Conservation (phyloP, 768 basidiomycete species). For the Pisolithus sp. region DNA sequence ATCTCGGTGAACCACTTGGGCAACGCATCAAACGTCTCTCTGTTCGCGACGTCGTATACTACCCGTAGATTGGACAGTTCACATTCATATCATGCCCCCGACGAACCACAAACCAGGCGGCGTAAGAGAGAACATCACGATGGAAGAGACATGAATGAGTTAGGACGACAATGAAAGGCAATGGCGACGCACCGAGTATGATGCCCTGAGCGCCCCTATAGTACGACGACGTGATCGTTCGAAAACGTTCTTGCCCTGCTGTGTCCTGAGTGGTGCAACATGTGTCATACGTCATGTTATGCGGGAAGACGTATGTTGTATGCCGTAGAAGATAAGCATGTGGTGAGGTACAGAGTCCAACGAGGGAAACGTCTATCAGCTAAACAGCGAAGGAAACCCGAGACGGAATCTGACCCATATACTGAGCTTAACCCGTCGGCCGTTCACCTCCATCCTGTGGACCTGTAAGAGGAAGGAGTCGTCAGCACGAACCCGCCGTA, state of each 20-base stretch:
- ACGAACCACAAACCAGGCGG: no score
- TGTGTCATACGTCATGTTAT: neutral
- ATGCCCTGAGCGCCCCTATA: slow-evolving; percentile 87
- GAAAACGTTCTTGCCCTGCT: slow-evolving; percentile 94
- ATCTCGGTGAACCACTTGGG: slow-evolving; percentile 90
- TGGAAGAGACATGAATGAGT: neutral
- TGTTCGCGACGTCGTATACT: slow-evolving; percentile 95
- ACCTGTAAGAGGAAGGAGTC: slow-evolving; percentile 40
- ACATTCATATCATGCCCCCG: no score
- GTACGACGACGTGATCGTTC: slow-evolving; percentile 92
- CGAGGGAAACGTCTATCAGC: neutral
- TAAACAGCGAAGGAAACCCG: neutral
- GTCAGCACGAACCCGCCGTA: neutral
- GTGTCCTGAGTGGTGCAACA: slow-evolving; percentile 58
- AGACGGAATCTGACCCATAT: slow-evolving; percentile 76
- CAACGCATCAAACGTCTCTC: slow-evolving; percentile 92
- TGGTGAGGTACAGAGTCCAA: neutral
- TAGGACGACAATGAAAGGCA: no score
- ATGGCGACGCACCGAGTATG: slow-evolving; percentile 50
- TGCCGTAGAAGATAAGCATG: neutral
- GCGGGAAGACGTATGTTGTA: neutral
- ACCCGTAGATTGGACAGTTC: neutral
- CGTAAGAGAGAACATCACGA: no score
- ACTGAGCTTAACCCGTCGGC: slow-evolving; percentile 84
- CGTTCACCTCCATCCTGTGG: slow-evolving; percentile 81